Base-by-base conservation (phyloP, 2,329 filamentous ascomycete species). In the Aspergillus pseudotamarii region DNA sequence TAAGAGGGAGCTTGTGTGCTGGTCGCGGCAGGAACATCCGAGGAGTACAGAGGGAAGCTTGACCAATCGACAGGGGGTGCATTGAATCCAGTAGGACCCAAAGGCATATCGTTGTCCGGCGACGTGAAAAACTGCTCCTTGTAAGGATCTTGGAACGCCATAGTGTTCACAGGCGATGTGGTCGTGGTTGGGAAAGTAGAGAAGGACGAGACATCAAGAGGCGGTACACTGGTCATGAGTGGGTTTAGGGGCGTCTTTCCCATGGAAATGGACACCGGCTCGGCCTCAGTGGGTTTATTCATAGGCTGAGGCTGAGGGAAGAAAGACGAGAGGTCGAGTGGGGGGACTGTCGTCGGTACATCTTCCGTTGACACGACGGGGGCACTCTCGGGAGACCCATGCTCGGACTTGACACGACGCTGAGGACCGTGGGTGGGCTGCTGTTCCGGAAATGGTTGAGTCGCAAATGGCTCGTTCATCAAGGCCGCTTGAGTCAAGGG, bases 31-130 rank as follows among this genome's bases (percentile, higher is more conserved):
- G 76, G 72, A 12, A 75, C 70, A 32, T 76, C 76, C 19, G 74
- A 75, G 21, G 75, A 75, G 46, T 79, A 76, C 16, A 83, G 67
- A 45, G 81, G 81, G 65, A 82, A 79, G 38, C 77, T 80, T 5
- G 81, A 81, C 82, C 82, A 84, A 69, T 84, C 82, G 28, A 82
- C 78, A 5, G 79, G 73, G 6, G 80, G 79, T 21, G 78, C 77
- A 45, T 72, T 78, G 61, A 81, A 71, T 21, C 73, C 76, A 41
- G 79, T 73, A 43, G 79, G 77, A 32, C 75, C 72, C 19, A 79
- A 62, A 5, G 79, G 72, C 48, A 75, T 34, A 6, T 83, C 81
- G 46, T 74, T 72, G 56, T 83, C 80, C 1, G 80, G 78, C 0
- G 81, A 77, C 23, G 78, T 75, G 62, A 81, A 81, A 66, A 78